Evolutionary conservation across 164 flowering plant species (phyloP).

Genomic region (Annona cherimola): DNA sequence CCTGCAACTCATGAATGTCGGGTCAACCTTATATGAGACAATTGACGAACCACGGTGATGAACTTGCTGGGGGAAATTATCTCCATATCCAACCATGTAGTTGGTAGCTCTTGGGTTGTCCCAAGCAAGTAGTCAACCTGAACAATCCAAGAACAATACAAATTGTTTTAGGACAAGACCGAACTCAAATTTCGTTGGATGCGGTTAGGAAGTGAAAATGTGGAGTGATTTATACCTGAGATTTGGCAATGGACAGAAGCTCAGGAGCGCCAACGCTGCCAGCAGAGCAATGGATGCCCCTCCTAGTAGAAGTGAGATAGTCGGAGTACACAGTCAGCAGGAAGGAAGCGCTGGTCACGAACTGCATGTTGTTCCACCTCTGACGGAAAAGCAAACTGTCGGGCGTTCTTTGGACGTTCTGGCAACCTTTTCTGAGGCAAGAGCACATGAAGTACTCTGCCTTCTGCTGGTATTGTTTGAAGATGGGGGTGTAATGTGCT

Average conservation of each 20-base stretch:
- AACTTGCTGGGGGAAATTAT: conserved; percentile 67
- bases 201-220: neutral
- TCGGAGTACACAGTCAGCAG: conserved; percentile 79
- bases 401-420: conserved; percentile 73
- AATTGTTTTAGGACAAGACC: too few relatives aligned
- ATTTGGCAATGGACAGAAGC: conserved; percentile 66
- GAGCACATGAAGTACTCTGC: conserved; percentile 90
- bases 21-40: conserved; percentile 58
- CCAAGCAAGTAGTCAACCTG: conserved; percentile 96
- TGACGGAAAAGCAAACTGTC: conserved; percentile 85
- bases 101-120: conserved; percentile 95
- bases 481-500: conserved; percentile 40
- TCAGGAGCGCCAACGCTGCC: conserved; percentile 48
- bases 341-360: conserved; percentile 87
- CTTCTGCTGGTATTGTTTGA: conserved; percentile 58
- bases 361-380: conserved; percentile 95
- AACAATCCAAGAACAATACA: neutral
- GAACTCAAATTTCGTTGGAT: neutral
- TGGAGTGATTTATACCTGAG: conserved; percentile 46
- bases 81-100: conserved; percentile 95
- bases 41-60: conserved; percentile 94
- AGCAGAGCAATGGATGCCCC: conserved; percentile 39
- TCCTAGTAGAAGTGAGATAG: conserved; percentile 56
- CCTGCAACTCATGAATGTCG: conserved; percentile 73
- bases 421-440: conserved; percentile 61